Conservation (phyloP, 805 yeast genomes). For the Candida nitratophila region DNA sequence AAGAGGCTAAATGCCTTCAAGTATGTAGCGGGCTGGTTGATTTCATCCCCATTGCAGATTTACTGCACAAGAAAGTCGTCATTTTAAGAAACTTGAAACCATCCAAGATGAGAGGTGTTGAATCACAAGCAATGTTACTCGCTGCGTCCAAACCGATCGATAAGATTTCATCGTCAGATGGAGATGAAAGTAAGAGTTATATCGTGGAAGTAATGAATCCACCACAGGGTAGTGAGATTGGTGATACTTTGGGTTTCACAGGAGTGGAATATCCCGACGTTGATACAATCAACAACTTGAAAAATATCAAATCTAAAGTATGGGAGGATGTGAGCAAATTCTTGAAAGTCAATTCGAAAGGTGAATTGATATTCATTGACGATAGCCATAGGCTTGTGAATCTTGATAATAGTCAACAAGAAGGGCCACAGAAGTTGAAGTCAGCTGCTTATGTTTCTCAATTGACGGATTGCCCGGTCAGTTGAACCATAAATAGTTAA, state of each 20-base stretch:
- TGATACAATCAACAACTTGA: conserved; percentile 12
- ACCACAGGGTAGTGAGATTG: conserved; percentile 31
- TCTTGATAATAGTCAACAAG: background rate
- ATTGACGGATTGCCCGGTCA: too few species aligned
- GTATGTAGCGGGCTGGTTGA: conserved; percentile 58
- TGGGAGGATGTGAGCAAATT: conserved; percentile 27
- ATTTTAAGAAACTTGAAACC: conserved; percentile 53
- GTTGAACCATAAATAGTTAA: too few species aligned
- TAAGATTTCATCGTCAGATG: too few species aligned
- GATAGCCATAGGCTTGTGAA: background rate
- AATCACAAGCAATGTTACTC: conserved; percentile 58
- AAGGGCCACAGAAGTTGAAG: too few species aligned
- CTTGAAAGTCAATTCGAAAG: conserved; percentile 24
- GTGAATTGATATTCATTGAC: conserved; percentile 23
- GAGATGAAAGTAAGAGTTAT: conserved; percentile 2
- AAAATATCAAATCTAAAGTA: conserved; percentile 26
- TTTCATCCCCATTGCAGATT: conserved; percentile 29
- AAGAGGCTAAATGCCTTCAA: conserved; percentile 17
- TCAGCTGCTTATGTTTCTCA: too few species aligned
- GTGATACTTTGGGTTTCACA: conserved; percentile 33
- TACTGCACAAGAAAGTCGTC: conserved; percentile 38
- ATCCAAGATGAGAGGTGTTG: conserved; percentile 54
- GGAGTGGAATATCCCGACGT: conserved; percentile 9
- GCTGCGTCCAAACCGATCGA: conserved; percentile 35
- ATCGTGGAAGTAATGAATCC: conserved; percentile 42